Evolutionary conservation across 345 rosid species (phyloP), one percentile per base, ranked within the genome.

Genomic region (Murraya koenigii): DNA sequence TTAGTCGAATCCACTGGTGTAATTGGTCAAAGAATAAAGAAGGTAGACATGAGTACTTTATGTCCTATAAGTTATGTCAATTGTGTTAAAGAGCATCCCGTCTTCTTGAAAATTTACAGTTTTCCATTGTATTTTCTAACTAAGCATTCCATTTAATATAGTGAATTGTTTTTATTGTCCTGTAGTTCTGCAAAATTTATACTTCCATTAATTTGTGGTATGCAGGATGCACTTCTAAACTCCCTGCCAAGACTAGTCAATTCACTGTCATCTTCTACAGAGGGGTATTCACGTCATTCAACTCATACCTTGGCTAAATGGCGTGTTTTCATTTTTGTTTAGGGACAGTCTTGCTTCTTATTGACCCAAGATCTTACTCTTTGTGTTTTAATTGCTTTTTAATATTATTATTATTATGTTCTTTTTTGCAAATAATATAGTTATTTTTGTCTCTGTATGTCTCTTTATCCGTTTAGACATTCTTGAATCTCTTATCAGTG

Each of bases 1-100:
- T 56, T 92, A 68, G 86, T 96, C 52, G 98, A 96, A 84, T 96
- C 98, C 74, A 96, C 98, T 15, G 99, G 98, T 71, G 97, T 94
- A 49, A 94, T 96, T 71, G 98, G 99, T 80, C 95, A 88, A 54
- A 86, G 98, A 86, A 96, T 94, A 69, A 94, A 91, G 80, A 96
- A 90, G 94, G 99, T 94, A 79, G 23, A 60, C 72, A 33, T 6
- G 3, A 9, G 2, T 41, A 17, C 4, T 58, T 15, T 38, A 41
- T 77, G 33, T 60, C 65, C 66, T 60, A 7, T 56, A 35, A 79
- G 25, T 38, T 69, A 9, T 59, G 66, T 36, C 81, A 41, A 33
- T 35, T 25, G 66, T 67, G 25, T 76, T 69, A 66, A 22, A 65
- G 15, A 22, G 62, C 70, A 47, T 65, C 22, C 32, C 0, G 9